Base-by-base conservation (phyloP, 345 rosid genomes). In the Luvunga scandens region DNA sequence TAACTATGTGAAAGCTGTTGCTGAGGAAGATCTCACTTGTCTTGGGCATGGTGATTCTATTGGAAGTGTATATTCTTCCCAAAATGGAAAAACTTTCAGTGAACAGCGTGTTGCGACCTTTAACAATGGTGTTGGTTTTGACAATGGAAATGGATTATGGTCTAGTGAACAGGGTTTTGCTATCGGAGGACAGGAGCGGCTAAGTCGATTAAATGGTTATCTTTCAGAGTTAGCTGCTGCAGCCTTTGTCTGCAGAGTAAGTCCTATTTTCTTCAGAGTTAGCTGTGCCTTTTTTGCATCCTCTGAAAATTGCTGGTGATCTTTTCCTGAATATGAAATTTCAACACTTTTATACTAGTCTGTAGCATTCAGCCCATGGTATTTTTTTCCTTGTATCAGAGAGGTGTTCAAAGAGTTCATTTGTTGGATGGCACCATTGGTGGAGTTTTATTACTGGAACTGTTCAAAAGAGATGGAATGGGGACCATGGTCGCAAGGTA, bases 401-500 rank as follows among this genome's bases (percentile, higher is more conserved):
- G 99, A 79, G 98, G 99, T 74, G 97, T 96, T 62, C 95, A 94
- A 79, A 90, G 99, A 85, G 99, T 95, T 81, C 99, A 96, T 85
- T 91, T 92, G 81, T 81, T 94, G 77, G 98, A 96, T 87, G 98
- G 99, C 77, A 96, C 97, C 62, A 87, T 89, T 69, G 87, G 95
- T 79, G 98, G 99, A 69, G 89, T 91, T 75, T 77, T 96, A 63
- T 81, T 96, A 75, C 73, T 96, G 77, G 98, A 96, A 81, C 87
- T 96, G 71, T 96, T 96, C 78, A 93, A 94, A 85, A 92, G 99
- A 85, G 99, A 96, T 81, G 97, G 98, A 73, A 90, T 93, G 92
- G 99, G 99, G 81, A 95, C 99, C 57, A 95, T 95, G 99, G 99
- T 95, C 27, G 99, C 98, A 39, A 95, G 99, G 98, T 95, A 82